Conservation (phyloP, 2,329 filamentous ascomycete species). For the Venturia oleaginea region DNA sequence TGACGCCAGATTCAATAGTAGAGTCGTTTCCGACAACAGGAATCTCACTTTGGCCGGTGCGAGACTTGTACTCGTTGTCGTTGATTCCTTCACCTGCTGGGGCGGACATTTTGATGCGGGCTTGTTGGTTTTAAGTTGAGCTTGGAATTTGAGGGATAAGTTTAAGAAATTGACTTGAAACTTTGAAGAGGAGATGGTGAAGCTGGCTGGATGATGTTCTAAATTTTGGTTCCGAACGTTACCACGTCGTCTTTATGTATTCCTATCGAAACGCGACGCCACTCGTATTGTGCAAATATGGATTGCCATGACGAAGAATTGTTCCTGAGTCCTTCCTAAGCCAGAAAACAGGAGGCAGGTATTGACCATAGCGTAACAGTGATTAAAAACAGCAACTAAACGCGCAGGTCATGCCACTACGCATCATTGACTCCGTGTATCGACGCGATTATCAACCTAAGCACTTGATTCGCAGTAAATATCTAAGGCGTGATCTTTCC, state of each 20-base stretch:
- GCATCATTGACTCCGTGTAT: slow-evolving; percentile 5
- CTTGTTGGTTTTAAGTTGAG: neutral
- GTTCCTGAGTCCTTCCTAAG: neutral
- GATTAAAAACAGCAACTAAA: neutral
- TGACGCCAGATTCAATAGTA: neutral
- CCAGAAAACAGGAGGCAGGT: neutral
- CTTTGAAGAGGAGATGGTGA: too few species aligned
- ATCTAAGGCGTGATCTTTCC: neutral
- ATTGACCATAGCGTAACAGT: neutral
- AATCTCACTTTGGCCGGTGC: slow-evolving; percentile 12
- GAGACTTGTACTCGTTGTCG: slow-evolving; percentile 12
- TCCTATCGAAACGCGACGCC: neutral
- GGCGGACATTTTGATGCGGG: neutral
- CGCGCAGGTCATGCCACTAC: neutral
- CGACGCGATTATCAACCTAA: neutral
- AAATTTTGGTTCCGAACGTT: too few species aligned
- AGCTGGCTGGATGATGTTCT: too few species aligned
- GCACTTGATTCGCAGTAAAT: neutral
- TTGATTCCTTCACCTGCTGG: slow-evolving; percentile 7
- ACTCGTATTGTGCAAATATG: neutral
- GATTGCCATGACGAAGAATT: neutral
- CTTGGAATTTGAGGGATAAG: neutral
- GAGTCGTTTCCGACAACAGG: slow-evolving; percentile 6
- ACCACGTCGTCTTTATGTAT: neutral
- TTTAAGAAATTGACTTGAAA: too few species aligned